phyloP scores from a whole-genome alignment of 2,329 filamentous ascomycete species.

The Colletotrichum sp. region DNA sequence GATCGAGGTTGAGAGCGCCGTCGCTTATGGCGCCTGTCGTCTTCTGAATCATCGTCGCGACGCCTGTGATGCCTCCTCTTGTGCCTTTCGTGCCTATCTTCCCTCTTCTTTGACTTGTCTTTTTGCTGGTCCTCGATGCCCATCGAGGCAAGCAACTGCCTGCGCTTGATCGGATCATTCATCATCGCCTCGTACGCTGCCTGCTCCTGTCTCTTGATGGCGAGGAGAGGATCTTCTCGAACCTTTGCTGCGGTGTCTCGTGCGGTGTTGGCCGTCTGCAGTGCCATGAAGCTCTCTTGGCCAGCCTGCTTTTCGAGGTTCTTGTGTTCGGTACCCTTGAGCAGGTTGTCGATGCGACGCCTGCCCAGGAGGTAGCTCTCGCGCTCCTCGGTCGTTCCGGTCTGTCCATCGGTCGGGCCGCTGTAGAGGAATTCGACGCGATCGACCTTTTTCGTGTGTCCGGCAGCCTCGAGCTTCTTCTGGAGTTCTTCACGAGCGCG shows the following conservation, averaged over 20 bases:
- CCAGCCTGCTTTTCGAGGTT: conserved; percentile 78
- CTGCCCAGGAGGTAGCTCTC: conserved; percentile 94
- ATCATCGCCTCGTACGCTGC: conserved; percentile 81
- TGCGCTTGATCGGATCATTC: conserved; percentile 73
- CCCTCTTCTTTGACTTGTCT: conserved; percentile 38
- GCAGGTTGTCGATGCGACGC: conserved; percentile 81
- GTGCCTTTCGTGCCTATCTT: conserved; percentile 54
- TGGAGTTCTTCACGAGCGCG: conserved; percentile 91
- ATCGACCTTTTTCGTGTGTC: conserved; percentile 79
- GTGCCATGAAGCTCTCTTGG: conserved; percentile 63
- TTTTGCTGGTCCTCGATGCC: conserved; percentile 54
- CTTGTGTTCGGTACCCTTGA: conserved; percentile 82
- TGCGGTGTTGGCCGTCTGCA: conserved; percentile 73
- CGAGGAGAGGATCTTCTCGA: conserved; percentile 86
- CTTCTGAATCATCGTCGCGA: conserved; percentile 45
- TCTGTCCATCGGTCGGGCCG: conserved; percentile 78
- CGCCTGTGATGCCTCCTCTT: conserved; percentile 45
- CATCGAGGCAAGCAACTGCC: conserved; percentile 70
- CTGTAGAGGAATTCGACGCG: conserved; percentile 99
- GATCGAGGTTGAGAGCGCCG: conserved; percentile 46
- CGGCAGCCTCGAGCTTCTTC: conserved; percentile 85
- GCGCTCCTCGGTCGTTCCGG: conserved; percentile 84
- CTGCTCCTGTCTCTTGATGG: conserved; percentile 92
- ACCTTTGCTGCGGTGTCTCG: conserved; percentile 87
- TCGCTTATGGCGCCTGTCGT: conserved; percentile 42